Percentiles rank a stretch among this genome's conserved stretches.
These are phyloP conservation scores for Trichosporon ovoides DNA, from an alignment of 1,284 basidiomycete species.

Conservation along the genomic window DNA sequence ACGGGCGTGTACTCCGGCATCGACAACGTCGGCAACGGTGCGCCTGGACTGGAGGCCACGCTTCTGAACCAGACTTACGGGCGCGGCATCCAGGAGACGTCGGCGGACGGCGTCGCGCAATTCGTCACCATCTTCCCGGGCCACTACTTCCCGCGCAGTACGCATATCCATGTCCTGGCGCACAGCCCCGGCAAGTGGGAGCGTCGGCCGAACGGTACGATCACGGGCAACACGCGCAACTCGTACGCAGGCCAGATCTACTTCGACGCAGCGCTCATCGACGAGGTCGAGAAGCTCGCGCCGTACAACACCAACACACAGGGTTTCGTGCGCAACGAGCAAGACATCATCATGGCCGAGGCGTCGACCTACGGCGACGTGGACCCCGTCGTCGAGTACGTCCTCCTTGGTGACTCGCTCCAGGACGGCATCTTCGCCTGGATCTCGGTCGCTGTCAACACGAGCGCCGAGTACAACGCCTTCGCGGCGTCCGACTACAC, in stretches of 20 bases:
- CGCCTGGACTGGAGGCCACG: conserved; percentile 41
- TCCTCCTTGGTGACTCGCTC: conserved; percentile 19
- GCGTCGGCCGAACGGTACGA: conserved; percentile 32
- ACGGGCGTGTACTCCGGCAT: conserved; percentile 52
- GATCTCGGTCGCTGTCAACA: conserved; percentile 22
- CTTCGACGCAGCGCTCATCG: conserved; percentile 49
- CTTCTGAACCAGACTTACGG: conserved; percentile 54
- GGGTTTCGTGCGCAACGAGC: conserved; percentile 12
- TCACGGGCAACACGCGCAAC: conserved; percentile 36
- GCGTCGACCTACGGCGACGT: conserved; percentile 9
- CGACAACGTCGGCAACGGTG: conserved; percentile 38
- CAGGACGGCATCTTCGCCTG: conserved; percentile 24
- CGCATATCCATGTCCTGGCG: conserved; percentile 25
- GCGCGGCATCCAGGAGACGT: conserved; percentile 63
- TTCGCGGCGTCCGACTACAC: conserved; percentile 10
- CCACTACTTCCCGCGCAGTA: conserved; percentile 47
- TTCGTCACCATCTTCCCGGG: conserved; percentile 68
- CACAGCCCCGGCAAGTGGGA: conserved; percentile 17
- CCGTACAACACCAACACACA: conserved; percentile 46
- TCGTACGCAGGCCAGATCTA: conserved; percentile 52
- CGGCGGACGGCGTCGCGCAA: conserved; percentile 61
- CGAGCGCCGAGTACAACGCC: conserved; percentile 9
- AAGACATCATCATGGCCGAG: conserved; percentile 18
- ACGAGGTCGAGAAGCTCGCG: conserved; percentile 41
- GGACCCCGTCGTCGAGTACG: conserved; percentile 25